Conservation (phyloP, 345 rosid species). For the Schrenkiella parvula region DNA sequence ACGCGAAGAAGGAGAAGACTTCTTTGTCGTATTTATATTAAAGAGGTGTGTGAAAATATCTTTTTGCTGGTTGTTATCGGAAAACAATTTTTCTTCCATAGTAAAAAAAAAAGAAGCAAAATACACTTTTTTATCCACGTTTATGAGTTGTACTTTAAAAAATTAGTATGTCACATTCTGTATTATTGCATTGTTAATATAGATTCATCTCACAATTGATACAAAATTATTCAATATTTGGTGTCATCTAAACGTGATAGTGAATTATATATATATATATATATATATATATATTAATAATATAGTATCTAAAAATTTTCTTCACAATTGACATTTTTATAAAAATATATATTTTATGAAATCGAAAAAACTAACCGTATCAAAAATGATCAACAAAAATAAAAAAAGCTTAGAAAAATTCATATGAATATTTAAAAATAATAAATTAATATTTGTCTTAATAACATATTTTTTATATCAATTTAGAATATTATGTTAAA, state of each 20-base stretch:
- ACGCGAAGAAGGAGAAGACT: not conserved
- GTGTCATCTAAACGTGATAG: not conserved
- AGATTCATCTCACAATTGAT: not conserved
- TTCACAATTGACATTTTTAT: too few relatives aligned
- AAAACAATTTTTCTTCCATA: not conserved
- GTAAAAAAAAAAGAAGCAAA: not conserved
- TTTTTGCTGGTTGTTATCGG: slow-evolving; percentile 13
- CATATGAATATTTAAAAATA: too few relatives aligned
- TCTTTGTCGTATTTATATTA: not conserved
- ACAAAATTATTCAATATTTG: not conserved
- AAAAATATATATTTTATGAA: too few relatives aligned
- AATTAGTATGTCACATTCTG: not conserved
- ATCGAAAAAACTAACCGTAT: too few relatives aligned
- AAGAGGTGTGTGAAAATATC: not conserved
- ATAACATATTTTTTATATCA: too few relatives aligned
- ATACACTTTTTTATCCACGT: not conserved
- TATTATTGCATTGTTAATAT: not conserved
- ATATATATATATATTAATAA: too few relatives aligned
- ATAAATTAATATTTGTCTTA: too few relatives aligned
- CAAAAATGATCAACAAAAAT: too few relatives aligned
- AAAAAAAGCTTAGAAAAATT: too few relatives aligned
- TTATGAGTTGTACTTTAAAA: not conserved
- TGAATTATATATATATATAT: too few relatives aligned
- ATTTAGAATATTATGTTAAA: too few relatives aligned
- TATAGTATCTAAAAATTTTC: too few relatives aligned